phyloP scores from a whole-genome alignment of 129 eudicot genomes.

The Arctium lappa region DNA sequence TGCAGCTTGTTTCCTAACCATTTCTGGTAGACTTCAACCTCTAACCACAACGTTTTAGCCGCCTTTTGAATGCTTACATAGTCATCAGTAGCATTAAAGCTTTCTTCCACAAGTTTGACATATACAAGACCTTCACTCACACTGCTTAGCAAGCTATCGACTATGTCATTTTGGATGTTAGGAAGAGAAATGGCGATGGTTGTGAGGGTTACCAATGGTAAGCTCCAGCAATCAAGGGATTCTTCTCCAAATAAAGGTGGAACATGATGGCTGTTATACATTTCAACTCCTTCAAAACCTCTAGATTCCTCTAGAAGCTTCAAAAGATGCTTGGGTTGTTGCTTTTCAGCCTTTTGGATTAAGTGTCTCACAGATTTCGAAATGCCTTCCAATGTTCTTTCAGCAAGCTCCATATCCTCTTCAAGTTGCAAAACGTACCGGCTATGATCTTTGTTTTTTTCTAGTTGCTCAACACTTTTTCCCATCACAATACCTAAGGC shows the following conservation, averaged over 20 bases:
- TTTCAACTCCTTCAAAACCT: constrained; percentile 29
- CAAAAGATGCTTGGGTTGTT: neutral
- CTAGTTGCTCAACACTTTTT: neutral
- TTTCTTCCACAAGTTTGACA: constrained; percentile 19
- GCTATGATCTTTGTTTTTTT: neutral
- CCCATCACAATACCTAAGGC: neutral
- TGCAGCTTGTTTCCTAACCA: neutral
- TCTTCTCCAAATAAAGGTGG: constrained; percentile 11
- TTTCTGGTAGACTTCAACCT: neutral
- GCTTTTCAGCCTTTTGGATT: neutral
- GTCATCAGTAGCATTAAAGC: neutral
- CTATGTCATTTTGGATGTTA: neutral
- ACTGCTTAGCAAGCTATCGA: neutral
- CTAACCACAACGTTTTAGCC: neutral
- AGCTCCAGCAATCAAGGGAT: constrained; percentile 33
- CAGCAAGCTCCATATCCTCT: neutral
- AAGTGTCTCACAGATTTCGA: neutral
- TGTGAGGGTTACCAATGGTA: constrained; percentile 40
- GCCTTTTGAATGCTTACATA: neutral
- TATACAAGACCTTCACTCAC: constrained; percentile 35
- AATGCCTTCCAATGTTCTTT: neutral
- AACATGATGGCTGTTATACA: constrained; percentile 17
- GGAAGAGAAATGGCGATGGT: constrained; percentile 42
- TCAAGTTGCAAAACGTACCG: neutral
- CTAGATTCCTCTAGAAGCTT: neutral